Percentiles rank a stretch among this genome's conserved stretches.
Evolutionary conservation across 441 rosid genomes (phyloP).

Genomic region (Lepidium campestre): DNA sequence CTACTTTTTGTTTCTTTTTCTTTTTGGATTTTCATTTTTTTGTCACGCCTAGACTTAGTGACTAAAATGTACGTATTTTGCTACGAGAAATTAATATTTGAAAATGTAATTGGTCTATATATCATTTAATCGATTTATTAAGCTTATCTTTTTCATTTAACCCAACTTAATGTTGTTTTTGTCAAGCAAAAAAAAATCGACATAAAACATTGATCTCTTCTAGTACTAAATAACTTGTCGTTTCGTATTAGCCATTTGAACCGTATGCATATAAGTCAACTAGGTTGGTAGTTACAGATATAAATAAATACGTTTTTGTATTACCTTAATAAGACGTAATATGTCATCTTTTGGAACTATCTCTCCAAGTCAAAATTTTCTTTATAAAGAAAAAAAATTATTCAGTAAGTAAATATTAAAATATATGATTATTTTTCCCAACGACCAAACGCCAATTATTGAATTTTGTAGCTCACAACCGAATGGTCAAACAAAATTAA

Average conservation of each 20-base stretch:
- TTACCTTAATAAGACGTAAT: background rate
- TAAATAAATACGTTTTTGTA: background rate
- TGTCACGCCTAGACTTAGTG: too few relatives aligned
- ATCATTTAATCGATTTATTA: too few relatives aligned
- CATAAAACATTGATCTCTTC: too few relatives aligned
- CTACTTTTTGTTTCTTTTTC: too few relatives aligned
- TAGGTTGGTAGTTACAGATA: background rate
- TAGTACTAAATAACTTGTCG: background rate
- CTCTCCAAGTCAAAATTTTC: constrained; percentile 5
- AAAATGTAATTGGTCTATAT: too few relatives aligned
- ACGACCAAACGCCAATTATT: background rate
- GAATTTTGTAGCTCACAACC: background rate
- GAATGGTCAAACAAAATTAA: background rate
- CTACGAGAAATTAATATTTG: too few relatives aligned
- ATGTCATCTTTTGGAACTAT: constrained; percentile 2
- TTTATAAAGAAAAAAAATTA: background rate
- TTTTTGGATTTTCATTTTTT: too few relatives aligned
- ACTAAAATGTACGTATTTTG: too few relatives aligned
- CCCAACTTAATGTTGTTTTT: too few relatives aligned
- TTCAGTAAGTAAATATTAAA: background rate
- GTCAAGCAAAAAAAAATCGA: too few relatives aligned
- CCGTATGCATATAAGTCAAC: background rate
- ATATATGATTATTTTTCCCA: background rate
- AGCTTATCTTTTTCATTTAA: too few relatives aligned
- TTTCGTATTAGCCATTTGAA: background rate